Evolutionary conservation across 2,329 filamentous ascomycete species (phyloP).

Genomic region (Dryadomyces quercivorus): DNA sequence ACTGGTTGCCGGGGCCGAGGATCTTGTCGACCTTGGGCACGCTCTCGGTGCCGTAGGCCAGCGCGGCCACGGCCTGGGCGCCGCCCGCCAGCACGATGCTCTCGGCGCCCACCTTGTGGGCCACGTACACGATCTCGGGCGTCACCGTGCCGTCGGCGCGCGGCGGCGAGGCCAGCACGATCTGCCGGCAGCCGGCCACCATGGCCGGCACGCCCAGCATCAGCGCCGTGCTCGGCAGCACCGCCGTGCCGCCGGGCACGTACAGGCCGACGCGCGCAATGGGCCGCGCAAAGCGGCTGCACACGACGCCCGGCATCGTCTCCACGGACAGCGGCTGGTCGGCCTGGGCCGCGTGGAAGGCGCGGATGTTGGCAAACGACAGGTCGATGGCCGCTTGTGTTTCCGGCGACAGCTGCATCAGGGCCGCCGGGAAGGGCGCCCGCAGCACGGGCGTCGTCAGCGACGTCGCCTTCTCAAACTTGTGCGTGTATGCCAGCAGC

Average conservation of each 20-base stretch:
- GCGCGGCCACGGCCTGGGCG: constrained; percentile 87
- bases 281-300: constrained; percentile 80
- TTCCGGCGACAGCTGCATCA: constrained; percentile 78
- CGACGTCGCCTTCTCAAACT: constrained; percentile 92
- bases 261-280: constrained; percentile 97
- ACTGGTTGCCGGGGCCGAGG: constrained; percentile 92
- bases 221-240: constrained; percentile 90
- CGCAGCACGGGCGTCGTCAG: constrained; percentile 79
- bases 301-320: constrained; percentile 95
- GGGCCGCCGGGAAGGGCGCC: constrained; percentile 71
- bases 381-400: constrained; percentile 87
- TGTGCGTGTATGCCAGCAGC: constrained; percentile 87
- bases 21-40: constrained; percentile 98
- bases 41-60: constrained; percentile 94
- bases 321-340: constrained; percentile 73
- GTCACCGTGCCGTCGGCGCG: constrained; percentile 81
- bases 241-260: constrained; percentile 89
- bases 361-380: constrained; percentile 87
- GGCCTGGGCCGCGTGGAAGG: constrained; percentile 86
- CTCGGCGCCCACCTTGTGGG: constrained; percentile 92
- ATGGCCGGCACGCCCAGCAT: constrained; percentile 97
- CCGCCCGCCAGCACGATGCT: constrained; percentile 93
- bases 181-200: constrained; percentile 93
- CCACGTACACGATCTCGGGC: constrained; percentile 93
- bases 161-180: constrained; percentile 85